phyloP scores from a whole-genome alignment of 148 eudicot genomes.

The Rhododendron ferrugineum region DNA sequence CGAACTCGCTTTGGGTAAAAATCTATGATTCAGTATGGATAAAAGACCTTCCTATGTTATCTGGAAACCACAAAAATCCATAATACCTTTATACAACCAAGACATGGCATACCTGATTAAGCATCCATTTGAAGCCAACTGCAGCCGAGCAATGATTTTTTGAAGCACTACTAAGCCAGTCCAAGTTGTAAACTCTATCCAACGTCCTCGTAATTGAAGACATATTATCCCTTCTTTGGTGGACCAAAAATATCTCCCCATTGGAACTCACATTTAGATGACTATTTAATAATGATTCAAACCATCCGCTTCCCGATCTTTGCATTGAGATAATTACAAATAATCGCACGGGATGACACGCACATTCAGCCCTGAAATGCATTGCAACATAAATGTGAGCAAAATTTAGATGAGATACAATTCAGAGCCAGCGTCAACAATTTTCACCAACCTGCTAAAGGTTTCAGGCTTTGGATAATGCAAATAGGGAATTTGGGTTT shows the following conservation, averaged over 20 bases:
- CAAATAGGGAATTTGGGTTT: conserved; percentile 33
- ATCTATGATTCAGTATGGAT: neutral
- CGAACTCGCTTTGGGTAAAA: neutral
- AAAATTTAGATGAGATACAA: neutral
- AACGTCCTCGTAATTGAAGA: conserved; percentile 57
- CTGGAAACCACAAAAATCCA: neutral
- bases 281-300: conserved; percentile 85
- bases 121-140: conserved; percentile 99
- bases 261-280: conserved; percentile 87
- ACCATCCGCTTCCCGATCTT: conserved; percentile 98
- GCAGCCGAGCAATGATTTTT: conserved; percentile 94
- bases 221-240: conserved; percentile 62
- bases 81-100: neutral
- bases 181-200: conserved; percentile 85
- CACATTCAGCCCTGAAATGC: conserved; percentile 69
- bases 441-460: conserved; percentile 49
- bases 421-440: neutral
- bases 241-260: conserved; percentile 74
- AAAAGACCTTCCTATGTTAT: neutral
- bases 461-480: conserved; percentile 81
- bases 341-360: conserved; percentile 64
- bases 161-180: conserved; percentile 84
- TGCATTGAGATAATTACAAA: conserved; percentile 89
- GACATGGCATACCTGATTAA: conserved; percentile 66
- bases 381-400: neutral